Evolutionary conservation across 306 rosid genomes (phyloP).

Genomic region (Rosa rugosa): DNA sequence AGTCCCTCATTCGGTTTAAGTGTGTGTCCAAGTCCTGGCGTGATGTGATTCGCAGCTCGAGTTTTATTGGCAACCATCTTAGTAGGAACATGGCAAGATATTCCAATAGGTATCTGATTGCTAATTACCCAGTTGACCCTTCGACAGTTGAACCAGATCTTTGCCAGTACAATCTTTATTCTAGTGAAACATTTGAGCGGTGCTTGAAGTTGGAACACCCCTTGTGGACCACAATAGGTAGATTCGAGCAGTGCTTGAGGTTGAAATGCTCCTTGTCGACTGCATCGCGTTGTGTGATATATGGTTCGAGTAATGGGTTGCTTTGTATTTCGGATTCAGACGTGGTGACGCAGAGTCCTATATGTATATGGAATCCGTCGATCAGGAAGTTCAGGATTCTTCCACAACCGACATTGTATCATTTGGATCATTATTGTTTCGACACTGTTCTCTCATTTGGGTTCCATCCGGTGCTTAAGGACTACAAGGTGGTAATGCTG

Average conservation of each 20-base stretch:
- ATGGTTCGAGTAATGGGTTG: constrained; percentile 6
- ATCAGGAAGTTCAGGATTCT: neutral
- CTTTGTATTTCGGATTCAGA: neutral
- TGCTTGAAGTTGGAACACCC: neutral
- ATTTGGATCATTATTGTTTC: neutral
- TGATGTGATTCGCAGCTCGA: neutral
- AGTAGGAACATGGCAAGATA: neutral
- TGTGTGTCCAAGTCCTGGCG: neutral
- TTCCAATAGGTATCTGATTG: neutral
- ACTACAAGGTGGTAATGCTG: neutral
- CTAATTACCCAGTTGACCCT: neutral
- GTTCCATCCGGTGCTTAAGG: neutral
- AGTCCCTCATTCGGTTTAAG: neutral
- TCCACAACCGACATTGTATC: neutral
- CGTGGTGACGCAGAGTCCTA: neutral
- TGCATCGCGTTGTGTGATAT: neutral
- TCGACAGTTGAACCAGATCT: neutral
- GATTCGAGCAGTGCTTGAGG: neutral
- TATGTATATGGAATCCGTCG: neutral
- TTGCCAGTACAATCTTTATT: neutral
- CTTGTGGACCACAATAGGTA: neutral
- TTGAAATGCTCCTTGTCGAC: neutral
- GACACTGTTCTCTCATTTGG: neutral
- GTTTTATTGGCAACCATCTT: neutral
- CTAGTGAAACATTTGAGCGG: neutral